phyloP scores from a whole-genome alignment of 2,329 filamentous ascomycete species.

The Claviceps monticola region DNA sequence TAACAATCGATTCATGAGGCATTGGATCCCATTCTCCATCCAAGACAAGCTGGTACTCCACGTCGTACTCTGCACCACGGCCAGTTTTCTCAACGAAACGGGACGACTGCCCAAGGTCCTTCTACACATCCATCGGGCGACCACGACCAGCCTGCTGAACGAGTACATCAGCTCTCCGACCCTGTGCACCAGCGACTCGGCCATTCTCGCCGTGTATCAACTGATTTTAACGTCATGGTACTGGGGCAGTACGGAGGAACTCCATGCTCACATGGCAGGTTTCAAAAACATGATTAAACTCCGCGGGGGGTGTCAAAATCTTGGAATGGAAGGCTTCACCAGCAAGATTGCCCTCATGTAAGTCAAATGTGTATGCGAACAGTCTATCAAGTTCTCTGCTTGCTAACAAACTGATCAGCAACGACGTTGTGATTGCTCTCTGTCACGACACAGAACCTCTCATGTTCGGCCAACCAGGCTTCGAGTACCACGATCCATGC shows the following conservation, averaged over 20 bases:
- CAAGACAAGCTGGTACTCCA: conserved; percentile 35
- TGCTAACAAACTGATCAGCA: conserved; percentile 18
- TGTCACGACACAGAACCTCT: conserved; percentile 30
- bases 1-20: conserved; percentile 30
- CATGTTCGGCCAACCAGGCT: conserved; percentile 26
- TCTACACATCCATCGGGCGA: conserved; percentile 28
- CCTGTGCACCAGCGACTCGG: conserved; percentile 27
- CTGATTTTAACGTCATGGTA: conserved; percentile 40
- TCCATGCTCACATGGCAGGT: conserved; percentile 32
- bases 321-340: conserved; percentile 33
- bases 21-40: conserved; percentile 33
- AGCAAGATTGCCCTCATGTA: conserved; percentile 36
- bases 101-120: conserved; percentile 30
- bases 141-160: conserved; percentile 31
- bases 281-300: conserved; percentile 33
- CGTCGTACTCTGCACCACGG: conserved; percentile 34
- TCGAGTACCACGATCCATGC: conserved; percentile 26
- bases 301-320: conserved; percentile 29
- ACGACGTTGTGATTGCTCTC: conserved; percentile 33
- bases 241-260: conserved; percentile 32
- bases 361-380: conserved; percentile 8
- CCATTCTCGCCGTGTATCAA: conserved; percentile 33
- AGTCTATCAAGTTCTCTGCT: neutral
- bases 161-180: conserved; percentile 26
- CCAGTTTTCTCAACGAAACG: conserved; percentile 37